Conservation (phyloP, 176 grass and related monocot species). For the Secale cereale region DNA sequence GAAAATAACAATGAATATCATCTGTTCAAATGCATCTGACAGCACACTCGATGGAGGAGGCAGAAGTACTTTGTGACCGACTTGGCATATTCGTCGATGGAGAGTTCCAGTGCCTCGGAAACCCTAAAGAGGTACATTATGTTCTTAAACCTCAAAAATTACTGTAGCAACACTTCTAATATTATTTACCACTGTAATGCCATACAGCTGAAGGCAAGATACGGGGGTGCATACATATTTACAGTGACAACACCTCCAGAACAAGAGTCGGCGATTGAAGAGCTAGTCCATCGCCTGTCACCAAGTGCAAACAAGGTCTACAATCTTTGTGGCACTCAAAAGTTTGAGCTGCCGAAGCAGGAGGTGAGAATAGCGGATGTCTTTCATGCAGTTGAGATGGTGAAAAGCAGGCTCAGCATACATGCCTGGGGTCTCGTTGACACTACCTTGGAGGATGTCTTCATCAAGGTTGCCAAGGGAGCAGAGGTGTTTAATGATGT, state of each 20-base stretch:
- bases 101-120: constrained; percentile 66
- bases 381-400: constrained; percentile 30
- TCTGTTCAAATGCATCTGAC: constrained; percentile 14
- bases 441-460: constrained; percentile 56
- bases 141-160: not conserved
- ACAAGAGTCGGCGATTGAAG: constrained; percentile 28
- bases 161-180: not conserved
- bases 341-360: constrained; percentile 40
- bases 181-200: not conserved
- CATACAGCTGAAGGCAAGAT: constrained; percentile 48
- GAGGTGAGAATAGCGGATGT: constrained; percentile 42
- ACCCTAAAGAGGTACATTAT: constrained; percentile 44
- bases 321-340: constrained; percentile 45
- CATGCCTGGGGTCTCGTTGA: constrained; percentile 49
- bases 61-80: constrained; percentile 58
- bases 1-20: constrained; percentile 9
- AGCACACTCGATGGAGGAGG: constrained; percentile 81
- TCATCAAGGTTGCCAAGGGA: constrained; percentile 50
- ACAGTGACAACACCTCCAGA: constrained; percentile 37
- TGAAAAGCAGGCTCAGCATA: constrained; percentile 25
- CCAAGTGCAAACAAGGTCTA: constrained; percentile 49
- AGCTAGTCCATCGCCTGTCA: constrained; percentile 27
- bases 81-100: constrained; percentile 59
- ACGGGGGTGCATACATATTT: constrained; percentile 41
- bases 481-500: constrained; percentile 25